These are phyloP conservation scores for Zhuliangozyma blackwelliae DNA, from an alignment of 1,139 yeast genomes.

Conservation along the genomic window DNA sequence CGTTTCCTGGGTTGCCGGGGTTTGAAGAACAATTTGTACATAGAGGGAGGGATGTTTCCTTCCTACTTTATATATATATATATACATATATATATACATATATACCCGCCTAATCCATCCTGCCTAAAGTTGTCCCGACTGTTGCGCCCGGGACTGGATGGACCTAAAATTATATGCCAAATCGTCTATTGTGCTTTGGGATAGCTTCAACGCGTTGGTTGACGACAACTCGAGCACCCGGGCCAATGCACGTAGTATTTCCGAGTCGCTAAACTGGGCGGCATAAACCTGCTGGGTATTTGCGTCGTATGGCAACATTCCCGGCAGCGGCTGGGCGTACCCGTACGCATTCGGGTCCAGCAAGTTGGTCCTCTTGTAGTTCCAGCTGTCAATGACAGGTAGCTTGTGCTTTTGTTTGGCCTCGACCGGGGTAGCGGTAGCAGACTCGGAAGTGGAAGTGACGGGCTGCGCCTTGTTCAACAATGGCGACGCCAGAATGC, in stretches of 20 bases:
- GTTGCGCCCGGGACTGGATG: no score
- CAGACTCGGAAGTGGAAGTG: no score
- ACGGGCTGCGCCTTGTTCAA: no score
- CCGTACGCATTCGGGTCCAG: neutral
- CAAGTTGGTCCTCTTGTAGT: neutral
- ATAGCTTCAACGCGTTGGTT: constrained; percentile 17
- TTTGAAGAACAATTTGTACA: no score
- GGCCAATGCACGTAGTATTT: constrained; percentile 17
- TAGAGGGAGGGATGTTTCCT: no score
- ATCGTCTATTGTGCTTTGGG: constrained; percentile 24
- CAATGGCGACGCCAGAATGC: no score
- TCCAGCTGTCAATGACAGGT: neutral
- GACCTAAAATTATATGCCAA: constrained; percentile 17
- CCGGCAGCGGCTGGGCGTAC: neutral
- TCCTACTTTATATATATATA: no score
- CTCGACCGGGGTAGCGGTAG: no score
- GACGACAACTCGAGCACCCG: constrained; percentile 20
- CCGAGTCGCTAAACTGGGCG: constrained; percentile 12
- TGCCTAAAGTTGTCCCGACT: no score
- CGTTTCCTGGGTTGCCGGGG: no score
- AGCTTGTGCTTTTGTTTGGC: neutral
- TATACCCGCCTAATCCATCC: no score
- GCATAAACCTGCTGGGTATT: neutral
- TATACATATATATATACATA: no score
- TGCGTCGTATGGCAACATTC: neutral